Evolutionary conservation across 2,329 filamentous ascomycete genomes (phyloP).

Genomic region (Exophiala oligosperma): DNA sequence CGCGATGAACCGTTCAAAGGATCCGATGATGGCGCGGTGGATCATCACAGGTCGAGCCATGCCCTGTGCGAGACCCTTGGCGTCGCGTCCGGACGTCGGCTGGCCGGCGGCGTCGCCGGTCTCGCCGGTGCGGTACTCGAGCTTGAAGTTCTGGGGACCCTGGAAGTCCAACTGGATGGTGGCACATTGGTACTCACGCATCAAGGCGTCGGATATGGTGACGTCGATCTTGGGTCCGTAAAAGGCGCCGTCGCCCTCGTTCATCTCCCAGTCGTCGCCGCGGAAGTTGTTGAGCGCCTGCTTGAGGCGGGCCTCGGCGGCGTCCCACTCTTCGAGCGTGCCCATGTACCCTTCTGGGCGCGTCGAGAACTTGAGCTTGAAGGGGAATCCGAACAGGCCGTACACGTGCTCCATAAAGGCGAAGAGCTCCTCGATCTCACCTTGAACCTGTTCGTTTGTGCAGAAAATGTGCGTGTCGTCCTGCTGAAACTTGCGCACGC

Average conservation of each 20-base stretch:
- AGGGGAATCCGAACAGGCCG: conserved; percentile 81
- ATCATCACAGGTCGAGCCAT: conserved; percentile 53
- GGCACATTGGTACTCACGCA: conserved; percentile 82
- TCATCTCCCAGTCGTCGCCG: conserved; percentile 78
- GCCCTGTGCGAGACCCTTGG: conserved; percentile 38
- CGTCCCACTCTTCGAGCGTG: conserved; percentile 82
- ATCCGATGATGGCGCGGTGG: conserved; percentile 52
- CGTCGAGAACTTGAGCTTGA: conserved; percentile 93
- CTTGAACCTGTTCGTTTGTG: conserved; percentile 71
- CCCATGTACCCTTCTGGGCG: conserved; percentile 87
- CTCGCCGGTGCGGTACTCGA: conserved; percentile 80
- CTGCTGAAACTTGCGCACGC: conserved; percentile 91
- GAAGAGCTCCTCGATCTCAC: conserved; percentile 79
- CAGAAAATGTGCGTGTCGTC: conserved; percentile 98
- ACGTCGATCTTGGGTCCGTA: conserved; percentile 99
- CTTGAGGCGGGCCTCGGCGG: conserved; percentile 78
- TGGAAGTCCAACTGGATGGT: conserved; percentile 96
- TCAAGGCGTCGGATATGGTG: conserved; percentile 83
- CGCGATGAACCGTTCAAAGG: conserved; percentile 53
- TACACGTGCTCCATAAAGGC: conserved; percentile 82
- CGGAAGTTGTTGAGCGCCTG: conserved; percentile 78
- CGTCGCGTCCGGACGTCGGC: conserved; percentile 32
- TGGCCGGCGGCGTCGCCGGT: conserved; percentile 46
- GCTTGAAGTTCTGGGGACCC: conserved; percentile 78
- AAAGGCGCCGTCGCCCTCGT: conserved; percentile 94